These are phyloP conservation scores for Chamaecyparis obtusa DNA, from an alignment of 75 land plant genomes.

Conservation along the genomic window DNA sequence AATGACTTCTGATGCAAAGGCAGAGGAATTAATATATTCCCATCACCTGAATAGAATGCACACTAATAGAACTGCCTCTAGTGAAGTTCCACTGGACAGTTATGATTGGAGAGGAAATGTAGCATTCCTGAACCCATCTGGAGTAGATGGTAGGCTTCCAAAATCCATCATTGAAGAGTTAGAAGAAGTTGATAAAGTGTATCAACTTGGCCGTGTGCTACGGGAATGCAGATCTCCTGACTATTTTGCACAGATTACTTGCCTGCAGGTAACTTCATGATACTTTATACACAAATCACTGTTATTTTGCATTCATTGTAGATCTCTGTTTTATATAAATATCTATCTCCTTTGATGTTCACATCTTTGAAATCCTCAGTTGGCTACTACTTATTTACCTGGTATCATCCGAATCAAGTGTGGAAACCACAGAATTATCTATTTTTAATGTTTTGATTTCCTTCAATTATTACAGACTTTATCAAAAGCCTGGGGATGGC, in stretches of 20 bases:
- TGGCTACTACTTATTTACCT: neutral
- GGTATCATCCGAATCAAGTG: neutral
- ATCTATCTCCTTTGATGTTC: neutral
- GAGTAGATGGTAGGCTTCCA: conserved; percentile 22
- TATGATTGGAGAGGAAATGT: conserved; percentile 33
- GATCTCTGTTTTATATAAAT: neutral
- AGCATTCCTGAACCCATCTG: conserved; percentile 17
- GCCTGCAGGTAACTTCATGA: conserved; percentile 24
- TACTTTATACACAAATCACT: neutral
- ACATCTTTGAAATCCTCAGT: neutral
- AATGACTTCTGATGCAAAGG: conserved; percentile 21
- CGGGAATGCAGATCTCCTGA: conserved; percentile 29
- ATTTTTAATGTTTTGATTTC: neutral
- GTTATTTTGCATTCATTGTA: neutral
- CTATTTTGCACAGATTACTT: conserved; percentile 28
- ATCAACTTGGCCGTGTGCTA: conserved; percentile 26
- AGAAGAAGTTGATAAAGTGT: conserved; percentile 14
- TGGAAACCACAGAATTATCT: neutral
- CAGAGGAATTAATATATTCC: conserved; percentile 21
- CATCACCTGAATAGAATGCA: conserved; percentile 18
- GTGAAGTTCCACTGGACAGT: conserved; percentile 7
- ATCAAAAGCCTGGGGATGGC: conserved; percentile 34
- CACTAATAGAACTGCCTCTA: neutral
- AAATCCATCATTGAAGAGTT: conserved; percentile 26
- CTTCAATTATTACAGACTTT: conserved; percentile 24